These are phyloP conservation scores for Tuctoria greenei DNA, from an alignment of 176 grass and related monocot genomes.

Conservation along the genomic window DNA sequence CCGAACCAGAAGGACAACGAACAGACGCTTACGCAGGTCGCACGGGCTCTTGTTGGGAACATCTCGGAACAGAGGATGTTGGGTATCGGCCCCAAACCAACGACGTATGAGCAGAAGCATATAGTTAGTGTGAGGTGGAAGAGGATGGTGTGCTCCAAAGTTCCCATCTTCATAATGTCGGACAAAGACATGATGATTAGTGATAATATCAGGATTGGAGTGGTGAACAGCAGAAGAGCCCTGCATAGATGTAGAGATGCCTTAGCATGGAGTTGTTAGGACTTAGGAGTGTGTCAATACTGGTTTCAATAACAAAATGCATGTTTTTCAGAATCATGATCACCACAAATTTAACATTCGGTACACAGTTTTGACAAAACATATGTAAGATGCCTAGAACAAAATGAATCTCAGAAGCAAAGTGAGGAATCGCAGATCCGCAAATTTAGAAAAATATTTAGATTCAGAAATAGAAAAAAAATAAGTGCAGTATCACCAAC, in stretches of 20 bases:
- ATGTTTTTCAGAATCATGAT: conserved; percentile 26
- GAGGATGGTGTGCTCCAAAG: conserved; percentile 42
- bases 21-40: conserved; percentile 69
- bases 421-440: background rate
- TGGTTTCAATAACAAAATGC: background rate
- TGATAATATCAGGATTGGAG: conserved; percentile 58
- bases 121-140: conserved; percentile 57
- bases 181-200: conserved; percentile 55
- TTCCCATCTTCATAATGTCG: conserved; percentile 49
- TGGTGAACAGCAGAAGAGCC: conserved; percentile 66
- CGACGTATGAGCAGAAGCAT: conserved; percentile 81
- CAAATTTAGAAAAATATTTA: conserved; percentile 18
- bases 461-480: conserved; percentile 17
- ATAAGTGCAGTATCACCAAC: background rate
- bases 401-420: conserved; percentile 9
- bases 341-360: background rate
- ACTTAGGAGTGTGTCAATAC: background rate
- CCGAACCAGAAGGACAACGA: conserved; percentile 88
- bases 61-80: conserved; percentile 90
- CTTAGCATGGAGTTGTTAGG: conserved; percentile 14
- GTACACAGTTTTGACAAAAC: background rate
- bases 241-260: conserved; percentile 49
- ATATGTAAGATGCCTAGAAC: background rate
- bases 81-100: conserved; percentile 74
- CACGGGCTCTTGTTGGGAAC: conserved; percentile 86